These are phyloP conservation scores for Balakata baccata DNA, from an alignment of 345 rosid genomes.

Conservation along the genomic window DNA sequence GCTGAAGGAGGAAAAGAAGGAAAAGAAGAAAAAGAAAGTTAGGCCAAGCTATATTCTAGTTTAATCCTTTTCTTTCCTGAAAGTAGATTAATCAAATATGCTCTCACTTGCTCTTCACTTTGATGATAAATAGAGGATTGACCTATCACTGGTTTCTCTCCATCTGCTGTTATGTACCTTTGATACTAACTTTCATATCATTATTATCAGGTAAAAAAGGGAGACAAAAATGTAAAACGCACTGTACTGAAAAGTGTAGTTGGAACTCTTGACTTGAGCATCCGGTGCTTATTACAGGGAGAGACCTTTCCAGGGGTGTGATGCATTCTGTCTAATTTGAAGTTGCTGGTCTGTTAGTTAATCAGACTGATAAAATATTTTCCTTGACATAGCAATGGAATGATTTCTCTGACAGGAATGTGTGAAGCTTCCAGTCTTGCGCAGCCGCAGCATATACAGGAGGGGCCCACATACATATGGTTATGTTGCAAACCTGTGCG, in stretches of 20 bases:
- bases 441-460: conserved; percentile 42
- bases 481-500: conserved; percentile 75
- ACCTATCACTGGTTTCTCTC: neutral
- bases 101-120: conserved; percentile 10
- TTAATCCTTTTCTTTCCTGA: neutral
- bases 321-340: conserved; percentile 8
- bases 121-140: conserved; percentile 4
- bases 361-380: neutral
- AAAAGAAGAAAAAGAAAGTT: neutral
- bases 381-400: conserved; percentile 9
- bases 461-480: conserved; percentile 52
- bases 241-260: conserved; percentile 74
- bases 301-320: conserved; percentile 87
- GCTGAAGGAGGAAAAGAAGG: neutral
- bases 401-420: conserved; percentile 49
- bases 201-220: conserved; percentile 60
- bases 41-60: neutral
- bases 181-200: conserved; percentile 2
- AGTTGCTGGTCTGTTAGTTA: conserved; percentile 1
- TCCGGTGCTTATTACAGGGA: conserved; percentile 57
- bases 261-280: conserved; percentile 82
- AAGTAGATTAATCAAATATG: neutral
- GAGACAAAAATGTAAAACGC: conserved; percentile 50
- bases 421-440: conserved; percentile 49
- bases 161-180: neutral